These are phyloP conservation scores for Trichoderma oligosporum DNA, from an alignment of 2,329 filamentous ascomycete genomes.

Conservation along the genomic window DNA sequence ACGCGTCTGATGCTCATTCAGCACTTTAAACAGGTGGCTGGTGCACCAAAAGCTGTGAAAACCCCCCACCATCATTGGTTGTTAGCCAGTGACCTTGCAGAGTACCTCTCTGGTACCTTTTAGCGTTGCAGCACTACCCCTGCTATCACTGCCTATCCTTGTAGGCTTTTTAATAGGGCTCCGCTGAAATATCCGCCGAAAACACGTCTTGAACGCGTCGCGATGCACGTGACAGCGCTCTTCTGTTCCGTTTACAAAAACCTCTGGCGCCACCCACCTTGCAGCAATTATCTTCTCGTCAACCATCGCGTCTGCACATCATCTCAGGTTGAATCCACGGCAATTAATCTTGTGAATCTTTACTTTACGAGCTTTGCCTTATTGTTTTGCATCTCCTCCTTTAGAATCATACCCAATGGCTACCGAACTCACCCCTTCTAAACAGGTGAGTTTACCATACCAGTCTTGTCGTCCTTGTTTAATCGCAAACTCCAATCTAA, in stretches of 20 bases:
- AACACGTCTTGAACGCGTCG: constrained; percentile 35
- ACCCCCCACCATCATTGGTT: too few species aligned
- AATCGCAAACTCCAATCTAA: constrained; percentile 26
- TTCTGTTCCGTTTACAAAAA: constrained; percentile 38
- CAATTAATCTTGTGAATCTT: constrained; percentile 17
- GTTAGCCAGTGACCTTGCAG: background rate
- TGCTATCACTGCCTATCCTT: constrained; percentile 14
- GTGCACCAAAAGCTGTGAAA: constrained; percentile 6
- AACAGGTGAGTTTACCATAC: constrained; percentile 46
- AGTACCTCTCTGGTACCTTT: constrained; percentile 15
- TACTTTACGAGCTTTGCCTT: constrained; percentile 22
- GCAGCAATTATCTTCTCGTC: constrained; percentile 24
- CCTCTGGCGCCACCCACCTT: constrained; percentile 30
- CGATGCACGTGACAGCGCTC: constrained; percentile 38
- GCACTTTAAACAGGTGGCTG: constrained; percentile 21
- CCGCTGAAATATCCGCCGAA: constrained; percentile 24
- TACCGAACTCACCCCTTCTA: constrained; percentile 61
- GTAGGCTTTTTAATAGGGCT: constrained; percentile 19
- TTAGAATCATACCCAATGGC: constrained; percentile 57
- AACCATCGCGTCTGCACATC: constrained; percentile 30
- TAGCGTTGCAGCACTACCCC: background rate
- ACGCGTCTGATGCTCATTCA: constrained; percentile 22
- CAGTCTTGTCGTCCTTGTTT: constrained; percentile 27
- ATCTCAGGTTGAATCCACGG: constrained; percentile 24
- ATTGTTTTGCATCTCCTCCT: constrained; percentile 15